phyloP scores from a whole-genome alignment of 2,329 filamentous ascomycete genomes.

The Phyllosticta citribraziliensis region DNA sequence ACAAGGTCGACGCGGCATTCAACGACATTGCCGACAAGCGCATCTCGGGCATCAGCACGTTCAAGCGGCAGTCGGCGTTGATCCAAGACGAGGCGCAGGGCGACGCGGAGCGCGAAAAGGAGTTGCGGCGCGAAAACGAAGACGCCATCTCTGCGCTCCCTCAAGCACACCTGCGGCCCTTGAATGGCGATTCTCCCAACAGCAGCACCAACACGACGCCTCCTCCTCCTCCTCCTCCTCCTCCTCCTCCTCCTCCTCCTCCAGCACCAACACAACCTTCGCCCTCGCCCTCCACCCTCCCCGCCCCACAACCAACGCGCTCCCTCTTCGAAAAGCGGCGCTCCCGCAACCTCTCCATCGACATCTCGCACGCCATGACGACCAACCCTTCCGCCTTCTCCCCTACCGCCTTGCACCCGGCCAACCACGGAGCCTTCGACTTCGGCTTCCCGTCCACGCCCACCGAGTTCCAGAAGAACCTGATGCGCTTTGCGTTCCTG shows the following conservation, averaged over 20 bases:
- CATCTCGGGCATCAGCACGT: conserved; percentile 28
- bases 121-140: conserved; percentile 72
- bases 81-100: conserved; percentile 75
- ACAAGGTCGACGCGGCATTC: conserved; percentile 79
- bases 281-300: neutral
- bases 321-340: conserved; percentile 32
- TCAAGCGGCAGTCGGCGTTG: conserved; percentile 63
- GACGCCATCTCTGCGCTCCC: conserved; percentile 78
- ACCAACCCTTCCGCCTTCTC: conserved; percentile 27
- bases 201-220: neutral
- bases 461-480: conserved; percentile 76
- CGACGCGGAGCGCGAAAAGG: conserved; percentile 66
- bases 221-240: conserved; percentile 18
- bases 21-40: conserved; percentile 73
- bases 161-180: conserved; percentile 34
- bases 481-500: conserved; percentile 85
- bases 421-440: conserved; percentile 28
- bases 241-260: conserved; percentile 18
- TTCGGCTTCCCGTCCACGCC: conserved; percentile 72
- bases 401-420: conserved; percentile 25
- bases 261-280: neutral
- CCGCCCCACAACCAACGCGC: neutral
- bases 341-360: conserved; percentile 32
- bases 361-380: conserved; percentile 31
- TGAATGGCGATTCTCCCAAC: conserved; percentile 5